Evolutionary conservation across 345 rosid species (phyloP).

Genomic region (Aquilaria malaccensis): DNA sequence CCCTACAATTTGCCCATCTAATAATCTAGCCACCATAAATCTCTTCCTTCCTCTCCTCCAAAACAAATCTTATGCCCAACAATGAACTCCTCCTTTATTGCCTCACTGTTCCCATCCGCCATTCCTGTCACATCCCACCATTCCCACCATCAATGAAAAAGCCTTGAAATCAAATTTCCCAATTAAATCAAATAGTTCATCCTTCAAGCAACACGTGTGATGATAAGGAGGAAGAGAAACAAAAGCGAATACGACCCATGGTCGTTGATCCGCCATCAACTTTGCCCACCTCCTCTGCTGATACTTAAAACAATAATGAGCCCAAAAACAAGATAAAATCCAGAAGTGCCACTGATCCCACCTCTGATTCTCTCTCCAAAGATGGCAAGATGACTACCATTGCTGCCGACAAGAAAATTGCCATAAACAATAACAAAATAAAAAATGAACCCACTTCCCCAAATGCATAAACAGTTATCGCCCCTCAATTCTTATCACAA

Average conservation of each 20-base stretch:
- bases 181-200: too few species aligned
- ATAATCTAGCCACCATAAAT: too few species aligned
- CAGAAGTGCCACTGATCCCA: slow-evolving; percentile 20
- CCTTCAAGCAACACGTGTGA: slow-evolving; percentile 31
- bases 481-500: slow-evolving; percentile 20
- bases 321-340: background rate
- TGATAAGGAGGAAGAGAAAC: slow-evolving; percentile 24
- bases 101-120: too few species aligned
- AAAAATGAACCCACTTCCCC: slow-evolving; percentile 48
- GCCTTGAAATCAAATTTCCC: too few species aligned
- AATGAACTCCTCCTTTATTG: too few species aligned
- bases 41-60: too few species aligned
- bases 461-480: slow-evolving; percentile 58
- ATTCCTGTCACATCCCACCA: too few species aligned
- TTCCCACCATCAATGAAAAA: too few species aligned
- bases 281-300: background rate
- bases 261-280: background rate
- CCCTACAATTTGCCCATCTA: too few species aligned
- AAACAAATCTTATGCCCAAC: too few species aligned
- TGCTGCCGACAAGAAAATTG: slow-evolving; percentile 54
- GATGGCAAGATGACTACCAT: slow-evolving; percentile 35
- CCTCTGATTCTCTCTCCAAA: slow-evolving; percentile 52
- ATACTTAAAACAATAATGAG: background rate
- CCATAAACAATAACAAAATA: slow-evolving; percentile 28
- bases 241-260: background rate